These are phyloP conservation scores for Didymella keratinophila DNA, from an alignment of 2,329 filamentous ascomycete genomes.

Conservation along the genomic window DNA sequence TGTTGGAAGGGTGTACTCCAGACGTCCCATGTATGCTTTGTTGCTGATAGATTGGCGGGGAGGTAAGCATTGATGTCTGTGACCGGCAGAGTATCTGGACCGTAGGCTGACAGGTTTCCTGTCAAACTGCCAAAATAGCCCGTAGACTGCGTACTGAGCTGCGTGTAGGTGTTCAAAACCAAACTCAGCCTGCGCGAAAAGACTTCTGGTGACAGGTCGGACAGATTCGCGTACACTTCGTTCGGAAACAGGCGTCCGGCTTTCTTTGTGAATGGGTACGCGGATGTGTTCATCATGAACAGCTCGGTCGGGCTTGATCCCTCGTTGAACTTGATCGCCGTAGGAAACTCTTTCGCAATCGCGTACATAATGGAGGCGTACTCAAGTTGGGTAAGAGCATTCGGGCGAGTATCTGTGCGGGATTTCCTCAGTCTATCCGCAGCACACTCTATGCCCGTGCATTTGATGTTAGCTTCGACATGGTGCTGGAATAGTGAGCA, in stretches of 20 bases:
- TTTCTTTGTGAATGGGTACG: not conserved
- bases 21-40: constrained; percentile 1
- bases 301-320: not conserved
- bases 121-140: constrained; percentile 37
- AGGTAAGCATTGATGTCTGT: constrained; percentile 37
- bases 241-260: not conserved
- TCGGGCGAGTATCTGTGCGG: not conserved
- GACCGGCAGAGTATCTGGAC: constrained; percentile 34
- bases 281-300: not conserved
- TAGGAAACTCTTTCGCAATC: not conserved
- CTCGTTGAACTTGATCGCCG: not conserved
- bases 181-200: constrained; percentile 36
- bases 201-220: constrained; percentile 11
- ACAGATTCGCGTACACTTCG: constrained; percentile 14
- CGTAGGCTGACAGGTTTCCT: constrained; percentile 33
- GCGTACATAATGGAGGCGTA: not conserved
- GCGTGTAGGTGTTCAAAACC: constrained; percentile 45
- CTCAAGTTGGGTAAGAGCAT: not conserved
- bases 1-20: not conserved
- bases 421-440: not conserved
- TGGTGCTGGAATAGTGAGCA: no score
- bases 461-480: no score
- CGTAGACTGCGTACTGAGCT: constrained; percentile 35
- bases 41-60: constrained; percentile 29
- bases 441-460: no score